Percentiles rank a stretch among this genome's conserved stretches.
Evolutionary conservation across 768 basidiomycete genomes (phyloP).

Genomic region (Boletus fagicola): DNA sequence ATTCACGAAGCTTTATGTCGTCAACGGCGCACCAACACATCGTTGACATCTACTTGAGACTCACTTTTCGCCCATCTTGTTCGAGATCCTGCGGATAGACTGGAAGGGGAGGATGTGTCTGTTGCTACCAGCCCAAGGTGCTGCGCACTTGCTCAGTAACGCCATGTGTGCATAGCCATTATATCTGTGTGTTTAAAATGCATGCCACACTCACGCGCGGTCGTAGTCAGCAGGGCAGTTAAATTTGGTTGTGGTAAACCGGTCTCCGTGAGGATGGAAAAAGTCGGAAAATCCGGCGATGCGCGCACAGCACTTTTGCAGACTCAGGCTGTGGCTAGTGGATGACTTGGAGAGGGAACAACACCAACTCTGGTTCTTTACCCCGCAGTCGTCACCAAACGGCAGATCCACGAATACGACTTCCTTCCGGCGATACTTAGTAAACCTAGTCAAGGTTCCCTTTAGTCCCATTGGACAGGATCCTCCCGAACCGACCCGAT

Average conservation of each 20-base stretch:
- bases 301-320: not conserved
- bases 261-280: not conserved
- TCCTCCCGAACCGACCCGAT: conserved; percentile 16
- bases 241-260: conserved; percentile 12
- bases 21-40: not conserved
- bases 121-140: conserved; percentile 3
- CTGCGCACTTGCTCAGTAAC: conserved; percentile 11
- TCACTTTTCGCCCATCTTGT: conserved; percentile 34
- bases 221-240: conserved; percentile 2
- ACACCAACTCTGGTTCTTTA: conserved; percentile 2
- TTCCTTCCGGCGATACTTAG: not conserved
- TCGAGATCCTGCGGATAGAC: conserved; percentile 10
- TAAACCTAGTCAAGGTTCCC: conserved; percentile 2
- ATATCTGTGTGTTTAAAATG: not conserved
- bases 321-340: not conserved
- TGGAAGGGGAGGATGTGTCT: not conserved
- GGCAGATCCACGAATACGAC: conserved; percentile 3
- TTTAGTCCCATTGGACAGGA: conserved; percentile 20
- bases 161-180: conserved; percentile 7
- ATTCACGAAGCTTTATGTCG: conserved; percentile 41
- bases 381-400: conserved; percentile 11
- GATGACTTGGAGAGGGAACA: not conserved
- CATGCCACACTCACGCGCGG: conserved; percentile 1
- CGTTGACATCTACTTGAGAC: conserved; percentile 7
- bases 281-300: not conserved